Evolutionary conservation across 768 basidiomycete genomes (phyloP), one percentile per base, ranked within the genome.

Genomic region (Filobasidium wieringae): DNA sequence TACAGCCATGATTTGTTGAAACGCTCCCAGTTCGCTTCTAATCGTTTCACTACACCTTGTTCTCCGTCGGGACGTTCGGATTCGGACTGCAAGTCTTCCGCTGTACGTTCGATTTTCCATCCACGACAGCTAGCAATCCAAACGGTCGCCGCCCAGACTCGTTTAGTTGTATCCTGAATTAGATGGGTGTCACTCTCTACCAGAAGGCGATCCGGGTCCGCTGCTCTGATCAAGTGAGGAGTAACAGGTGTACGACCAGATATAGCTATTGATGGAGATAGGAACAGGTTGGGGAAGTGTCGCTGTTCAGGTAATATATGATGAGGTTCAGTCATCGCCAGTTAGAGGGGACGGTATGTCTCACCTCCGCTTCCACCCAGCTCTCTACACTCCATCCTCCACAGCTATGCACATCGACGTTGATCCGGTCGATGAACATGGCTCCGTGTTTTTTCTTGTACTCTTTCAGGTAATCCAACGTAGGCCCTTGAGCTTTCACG

Each of bases 321-420:
- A 40, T 58, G n/a, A n/a, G 15, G 14, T 43, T 41, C 40, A 17
- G 19, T 43, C 29, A 34, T 14, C 19, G 5, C 36, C 22, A 22
- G 19, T 1, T 7, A 32, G 1, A 9, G 26, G 9, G 19, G 11
- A 24, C 12, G 6, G 37, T 33, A 6, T 30, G 24, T 68, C 79
- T 53, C 75, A 84, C 89, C 81, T 91, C 84, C 41, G 93, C 79
- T 49, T 79, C 78, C 55, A 72, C 75, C 83, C 87, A 87, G 34
- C 80, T 82, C 67, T 92, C 81, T 7, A 82, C 77, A 60, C 85
- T 88, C 63, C 91, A 74, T 0, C 72, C 72, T 0, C 88, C 87
- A 67, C 89, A 96, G 45, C 86, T 88, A 71, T 99, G 93, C 64
- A 99, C 72, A 69, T 93, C 90, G 47, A 96, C 74, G 65, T 84